Base-by-base conservation (phyloP, 2,329 filamentous ascomycete species). In the Helotiales sp. region DNA sequence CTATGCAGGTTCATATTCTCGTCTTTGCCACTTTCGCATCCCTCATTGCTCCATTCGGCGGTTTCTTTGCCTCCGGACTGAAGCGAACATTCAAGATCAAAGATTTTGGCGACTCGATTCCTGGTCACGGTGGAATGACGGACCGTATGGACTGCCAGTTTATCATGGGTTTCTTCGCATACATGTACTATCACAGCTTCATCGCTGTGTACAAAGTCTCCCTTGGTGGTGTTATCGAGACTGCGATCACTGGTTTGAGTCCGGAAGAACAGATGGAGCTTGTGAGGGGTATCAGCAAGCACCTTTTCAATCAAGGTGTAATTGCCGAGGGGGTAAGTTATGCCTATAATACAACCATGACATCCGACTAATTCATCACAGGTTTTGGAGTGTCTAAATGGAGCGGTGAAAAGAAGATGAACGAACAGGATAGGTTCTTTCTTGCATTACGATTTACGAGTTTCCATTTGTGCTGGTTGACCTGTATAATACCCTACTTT, bases 81-180 rank as follows among this genome's bases (percentile, higher is more conserved):
- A 99, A 99, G 83, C 90, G 95, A 29, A 97, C 93, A 3, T 99
- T 99, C 80, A 98, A 99, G 79, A 96, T 99, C 81, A 99, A 99
- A 81, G 95, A 99, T 77, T 99, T 99, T 77, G 95, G 95, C 66
- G 91, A 99, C 75, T 96, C 92, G 1, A 99, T 99, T 67, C 95
- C 95, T 1, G 95, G 95, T 22, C 95, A 99, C 70, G 95, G 95
- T 60, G 95, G 95, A 67, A 98, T 99, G 78, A 99, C 95, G 15
- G 95, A 99, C 73, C 90, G 95, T 61, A 98, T 99, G 93, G 95
- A 99, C 72, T 99, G 95, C 74, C 95, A 99, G 72, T 99, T 99
- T 77, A 98, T 98, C 79, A 99, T 99, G 95, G 95, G 95, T 8
- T 95, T 96, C 76, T 98, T 99, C 70, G 86, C 93, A 15, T 98